Base-by-base conservation (phyloP, 768 basidiomycete species). In the Amanita polypyramis region DNA sequence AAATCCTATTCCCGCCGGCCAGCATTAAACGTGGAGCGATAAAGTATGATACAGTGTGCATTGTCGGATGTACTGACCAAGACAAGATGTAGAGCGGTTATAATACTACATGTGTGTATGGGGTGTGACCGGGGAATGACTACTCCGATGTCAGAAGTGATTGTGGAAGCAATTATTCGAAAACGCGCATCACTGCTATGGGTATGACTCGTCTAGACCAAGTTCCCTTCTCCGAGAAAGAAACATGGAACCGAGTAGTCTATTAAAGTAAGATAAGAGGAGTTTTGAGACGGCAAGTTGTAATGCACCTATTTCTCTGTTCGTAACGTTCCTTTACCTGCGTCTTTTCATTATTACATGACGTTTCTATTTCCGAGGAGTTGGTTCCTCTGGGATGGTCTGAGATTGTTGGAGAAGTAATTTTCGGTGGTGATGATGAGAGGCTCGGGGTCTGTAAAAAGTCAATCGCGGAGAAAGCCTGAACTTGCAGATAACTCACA, bases 241-340 rank as follows among this genome's bases (percentile, higher is more conserved):
- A 55, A 88, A 78, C 36, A 83, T 60, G 1, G 75, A 77, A 30
- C 84, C 77, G 34, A 89, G 60, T 11, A 42, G 32, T 43, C 41
- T 42, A 44, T 11, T 50, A 11, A 35, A 34, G 39, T 21, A 11
- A 17, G 11, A 47, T 27, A 9, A 9, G 34, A 10, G n/a, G 15
- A 17, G 8, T 29, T 29, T n/a, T 14, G 20, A 46, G 21, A 25
- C 8, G 10, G 20, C 8, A 32, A 8, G 8, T 30, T 34, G 10
- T 25, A n/a, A 17, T 19, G 45, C 35, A 82, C 85, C 68, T 81
- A 60, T 87, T 88, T 0, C 68, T 67, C 45, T 72, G 58, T 58
- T 80, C 81, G 49, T 88, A 88, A 11, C 70, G 73, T 50, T 79
- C 72, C 38, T 68, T 69, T 12, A 83, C 80, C 11, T 61, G 63